These are phyloP conservation scores for Guyanaporus albipodus DNA, from an alignment of 768 basidiomycete genomes.

Conservation along the genomic window DNA sequence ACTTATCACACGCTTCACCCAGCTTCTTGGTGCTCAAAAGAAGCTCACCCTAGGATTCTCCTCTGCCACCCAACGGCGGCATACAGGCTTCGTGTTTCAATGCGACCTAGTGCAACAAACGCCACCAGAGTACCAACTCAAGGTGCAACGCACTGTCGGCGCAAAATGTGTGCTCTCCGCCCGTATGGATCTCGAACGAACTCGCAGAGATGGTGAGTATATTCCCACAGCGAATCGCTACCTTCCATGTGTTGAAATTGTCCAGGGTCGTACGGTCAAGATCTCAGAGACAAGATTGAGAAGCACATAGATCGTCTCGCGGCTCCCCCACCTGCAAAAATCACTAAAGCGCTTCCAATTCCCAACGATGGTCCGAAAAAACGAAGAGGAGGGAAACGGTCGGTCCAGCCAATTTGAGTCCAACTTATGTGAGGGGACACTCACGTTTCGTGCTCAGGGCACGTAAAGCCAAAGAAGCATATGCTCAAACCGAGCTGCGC, in stretches of 20 bases:
- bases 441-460: slow-evolving; percentile 49
- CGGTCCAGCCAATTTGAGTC: too few relatives aligned
- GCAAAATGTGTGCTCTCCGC: slow-evolving; percentile 90
- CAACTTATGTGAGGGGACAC: too few relatives aligned
- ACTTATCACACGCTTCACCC: slow-evolving; percentile 4
- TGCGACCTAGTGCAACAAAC: slow-evolving; percentile 83
- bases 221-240: not conserved
- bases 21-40: slow-evolving; percentile 92
- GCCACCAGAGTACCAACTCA: slow-evolving; percentile 85
- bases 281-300: slow-evolving; percentile 83
- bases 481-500: slow-evolving; percentile 92
- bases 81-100: slow-evolving; percentile 97
- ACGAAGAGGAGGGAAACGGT: slow-evolving; percentile 93
- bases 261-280: slow-evolving; percentile 74
- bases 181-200: slow-evolving; percentile 89
- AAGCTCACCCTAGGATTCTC: slow-evolving; percentile 95
- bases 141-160: slow-evolving; percentile 89
- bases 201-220: slow-evolving; percentile 70
- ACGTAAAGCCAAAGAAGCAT: slow-evolving; percentile 97
- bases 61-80: slow-evolving; percentile 77
- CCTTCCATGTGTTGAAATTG: not conserved
- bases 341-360: slow-evolving; percentile 87
- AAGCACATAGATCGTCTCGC: slow-evolving; percentile 88
- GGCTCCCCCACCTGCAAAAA: slow-evolving; percentile 91
- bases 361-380: slow-evolving; percentile 97